A percentile compares a stretch with the other conserved stretches of the same genome.
Evolutionary conservation across 2,329 filamentous ascomycete species (phyloP).

Genomic region (Cadophora sp.): DNA sequence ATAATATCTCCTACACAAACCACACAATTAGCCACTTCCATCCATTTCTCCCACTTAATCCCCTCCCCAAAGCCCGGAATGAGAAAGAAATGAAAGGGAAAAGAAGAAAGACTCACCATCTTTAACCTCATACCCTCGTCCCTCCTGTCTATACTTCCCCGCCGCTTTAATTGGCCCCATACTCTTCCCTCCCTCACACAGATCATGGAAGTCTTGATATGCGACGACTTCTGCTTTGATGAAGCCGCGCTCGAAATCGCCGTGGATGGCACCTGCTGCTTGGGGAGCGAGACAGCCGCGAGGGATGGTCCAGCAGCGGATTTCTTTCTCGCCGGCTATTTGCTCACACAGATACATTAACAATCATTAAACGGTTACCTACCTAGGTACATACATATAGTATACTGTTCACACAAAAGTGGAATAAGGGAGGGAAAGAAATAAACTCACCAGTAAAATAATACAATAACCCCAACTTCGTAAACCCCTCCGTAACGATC

Average conservation of each 20-base stretch:
- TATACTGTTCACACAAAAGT: background rate
- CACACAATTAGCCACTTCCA: background rate
- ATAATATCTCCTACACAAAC: constrained; percentile 47
- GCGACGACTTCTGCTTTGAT: constrained; percentile 55
- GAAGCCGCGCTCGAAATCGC: constrained; percentile 53
- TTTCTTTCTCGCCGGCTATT: constrained; percentile 53
- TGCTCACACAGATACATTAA: background rate
- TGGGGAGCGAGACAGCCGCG: constrained; percentile 50
- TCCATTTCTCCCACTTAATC: constrained; percentile 48
- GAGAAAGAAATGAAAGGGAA: no score
- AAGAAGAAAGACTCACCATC: constrained; percentile 2
- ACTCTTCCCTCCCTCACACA: constrained; percentile 52
- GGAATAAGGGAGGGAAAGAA: background rate
- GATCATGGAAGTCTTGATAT: constrained; percentile 54
- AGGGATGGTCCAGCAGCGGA: constrained; percentile 53
- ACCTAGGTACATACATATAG: no score
- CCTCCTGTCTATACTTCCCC: constrained; percentile 54
- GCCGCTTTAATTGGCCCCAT: constrained; percentile 55
- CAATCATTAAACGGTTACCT: no score
- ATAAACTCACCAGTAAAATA: constrained; percentile 48
- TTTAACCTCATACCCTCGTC: constrained; percentile 49
- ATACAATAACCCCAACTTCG: constrained; percentile 53
- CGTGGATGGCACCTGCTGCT: constrained; percentile 48
- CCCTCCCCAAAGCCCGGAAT: background rate
- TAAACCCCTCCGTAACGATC: constrained; percentile 54